Percentiles rank a stretch among this genome's conserved stretches.
Evolutionary conservation across 495 filamentous ascomycete genomes (phyloP).

Genomic region (Endocarpon pusillum): DNA sequence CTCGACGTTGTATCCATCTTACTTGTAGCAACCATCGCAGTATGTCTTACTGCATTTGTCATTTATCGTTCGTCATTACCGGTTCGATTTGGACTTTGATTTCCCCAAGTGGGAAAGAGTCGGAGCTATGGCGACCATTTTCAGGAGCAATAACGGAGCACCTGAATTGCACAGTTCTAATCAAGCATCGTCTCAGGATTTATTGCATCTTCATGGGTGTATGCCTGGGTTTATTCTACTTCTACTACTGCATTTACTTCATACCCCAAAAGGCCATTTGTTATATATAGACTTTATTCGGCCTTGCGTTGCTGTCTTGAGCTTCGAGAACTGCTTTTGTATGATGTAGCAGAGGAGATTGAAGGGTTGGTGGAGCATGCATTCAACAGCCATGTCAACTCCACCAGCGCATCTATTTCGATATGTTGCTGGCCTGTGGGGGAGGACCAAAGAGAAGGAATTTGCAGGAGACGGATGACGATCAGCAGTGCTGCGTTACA

Average conservation of each 20-base stretch:
- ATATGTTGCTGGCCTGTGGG: too few relatives aligned
- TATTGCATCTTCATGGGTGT: neutral
- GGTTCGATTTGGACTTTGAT: constrained; percentile 7
- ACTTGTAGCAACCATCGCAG: constrained; percentile 5
- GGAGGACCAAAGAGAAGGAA: constrained; percentile 5
- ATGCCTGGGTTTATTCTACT: neutral
- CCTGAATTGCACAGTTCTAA: neutral
- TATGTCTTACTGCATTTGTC: constrained; percentile 2
- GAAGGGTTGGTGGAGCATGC: too few relatives aligned
- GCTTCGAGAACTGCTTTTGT: neutral
- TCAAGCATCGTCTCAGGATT: neutral
- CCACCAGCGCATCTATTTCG: too few relatives aligned
- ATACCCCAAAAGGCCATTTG: constrained; percentile 6
- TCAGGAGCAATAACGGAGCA: neutral
- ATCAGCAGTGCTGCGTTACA: too few relatives aligned
- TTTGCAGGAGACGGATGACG: constrained; percentile 3
- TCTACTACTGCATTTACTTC: neutral
- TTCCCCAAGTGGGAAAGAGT: constrained; percentile 2
- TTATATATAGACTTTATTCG: constrained; percentile 3
- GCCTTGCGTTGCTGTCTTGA: constrained; percentile 4
- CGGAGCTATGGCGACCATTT: constrained; percentile 1
- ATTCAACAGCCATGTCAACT: too few relatives aligned
- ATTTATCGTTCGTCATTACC: constrained; percentile 11
- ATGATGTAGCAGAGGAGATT: too few relatives aligned
- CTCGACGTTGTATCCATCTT: constrained; percentile 1